Evolutionary conservation across 2,329 filamentous ascomycete genomes (phyloP).

Genomic region (Shiraia bambusicola): DNA sequence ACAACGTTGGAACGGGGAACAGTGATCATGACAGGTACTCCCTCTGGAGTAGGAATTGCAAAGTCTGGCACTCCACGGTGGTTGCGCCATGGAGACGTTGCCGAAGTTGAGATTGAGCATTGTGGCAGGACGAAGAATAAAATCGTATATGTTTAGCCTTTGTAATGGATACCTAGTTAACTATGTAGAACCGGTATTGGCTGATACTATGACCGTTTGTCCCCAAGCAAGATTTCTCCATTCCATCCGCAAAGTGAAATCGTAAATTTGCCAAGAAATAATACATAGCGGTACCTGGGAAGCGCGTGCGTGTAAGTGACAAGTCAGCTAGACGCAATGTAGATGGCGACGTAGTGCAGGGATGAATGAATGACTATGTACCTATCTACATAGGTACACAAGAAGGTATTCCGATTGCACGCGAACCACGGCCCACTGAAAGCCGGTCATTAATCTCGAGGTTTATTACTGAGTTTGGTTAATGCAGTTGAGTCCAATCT

Average conservation of each 20-base stretch:
- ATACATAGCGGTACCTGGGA: too few species aligned
- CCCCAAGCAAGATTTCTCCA: not conserved
- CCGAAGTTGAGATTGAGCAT: conserved; percentile 29
- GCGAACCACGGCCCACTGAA: too few species aligned
- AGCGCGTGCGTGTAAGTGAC: too few species aligned
- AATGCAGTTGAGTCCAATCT: not conserved
- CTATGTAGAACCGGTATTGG: not conserved
- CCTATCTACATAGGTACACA: too few species aligned
- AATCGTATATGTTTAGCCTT: not conserved
- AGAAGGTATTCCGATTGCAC: too few species aligned
- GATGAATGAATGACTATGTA: too few species aligned
- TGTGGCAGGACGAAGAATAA: not conserved
- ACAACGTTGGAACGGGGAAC: conserved; percentile 45
- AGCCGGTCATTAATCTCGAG: too few species aligned
- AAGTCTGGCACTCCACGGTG: conserved; percentile 40
- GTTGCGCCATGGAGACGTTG: conserved; percentile 43
- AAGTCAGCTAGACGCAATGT: too few species aligned
- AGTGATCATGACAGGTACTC: conserved; percentile 51
- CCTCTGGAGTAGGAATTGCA: conserved; percentile 46
- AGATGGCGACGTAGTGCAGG: too few species aligned
- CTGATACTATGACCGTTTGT: not conserved
- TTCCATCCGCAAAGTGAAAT: too few species aligned
- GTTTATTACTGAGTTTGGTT: not conserved
- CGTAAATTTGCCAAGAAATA: too few species aligned
- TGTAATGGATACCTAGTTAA: not conserved